Conservation (phyloP, 1,284 basidiomycete species). For the Cryptococcus sp. region DNA sequence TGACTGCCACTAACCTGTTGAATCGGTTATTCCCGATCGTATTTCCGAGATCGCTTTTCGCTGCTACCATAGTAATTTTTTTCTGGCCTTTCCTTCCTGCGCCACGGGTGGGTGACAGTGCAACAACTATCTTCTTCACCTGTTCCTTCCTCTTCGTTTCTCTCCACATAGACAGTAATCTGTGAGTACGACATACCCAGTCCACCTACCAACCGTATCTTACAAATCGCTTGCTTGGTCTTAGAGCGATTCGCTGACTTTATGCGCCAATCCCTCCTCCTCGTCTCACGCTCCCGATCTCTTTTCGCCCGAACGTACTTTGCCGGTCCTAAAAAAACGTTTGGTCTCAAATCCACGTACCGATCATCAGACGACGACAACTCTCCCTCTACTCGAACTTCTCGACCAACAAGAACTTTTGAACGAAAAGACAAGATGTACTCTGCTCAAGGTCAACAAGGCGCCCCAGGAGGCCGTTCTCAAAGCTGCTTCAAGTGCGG, state of each 20-base stretch:
- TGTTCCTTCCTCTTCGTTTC: constrained; percentile 4
- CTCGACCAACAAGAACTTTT: constrained; percentile 4
- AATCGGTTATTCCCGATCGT: not conserved
- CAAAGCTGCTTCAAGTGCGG: constrained; percentile 54
- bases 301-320: no score
- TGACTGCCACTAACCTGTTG: no score
- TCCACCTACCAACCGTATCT: not conserved
- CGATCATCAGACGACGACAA: no score
- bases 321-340: not conserved
- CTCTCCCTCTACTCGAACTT: not conserved
- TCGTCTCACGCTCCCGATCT: no score
- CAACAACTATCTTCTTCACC: no score
- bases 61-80: no score
- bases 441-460: constrained; percentile 22
- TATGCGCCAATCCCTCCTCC: constrained; percentile 5
- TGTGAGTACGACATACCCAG: constrained; percentile 2
- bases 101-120: no score
- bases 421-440: constrained; percentile 36
- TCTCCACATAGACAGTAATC: constrained; percentile 3
- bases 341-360: constrained; percentile 1
- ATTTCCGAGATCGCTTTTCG: not conserved
- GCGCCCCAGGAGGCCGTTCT: constrained; percentile 24
- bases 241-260: constrained; percentile 1
- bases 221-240: constrained; percentile 3
- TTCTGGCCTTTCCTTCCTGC: no score